Base-by-base conservation (phyloP, 768 basidiomycete genomes). In the Kwoniella europaea region DNA sequence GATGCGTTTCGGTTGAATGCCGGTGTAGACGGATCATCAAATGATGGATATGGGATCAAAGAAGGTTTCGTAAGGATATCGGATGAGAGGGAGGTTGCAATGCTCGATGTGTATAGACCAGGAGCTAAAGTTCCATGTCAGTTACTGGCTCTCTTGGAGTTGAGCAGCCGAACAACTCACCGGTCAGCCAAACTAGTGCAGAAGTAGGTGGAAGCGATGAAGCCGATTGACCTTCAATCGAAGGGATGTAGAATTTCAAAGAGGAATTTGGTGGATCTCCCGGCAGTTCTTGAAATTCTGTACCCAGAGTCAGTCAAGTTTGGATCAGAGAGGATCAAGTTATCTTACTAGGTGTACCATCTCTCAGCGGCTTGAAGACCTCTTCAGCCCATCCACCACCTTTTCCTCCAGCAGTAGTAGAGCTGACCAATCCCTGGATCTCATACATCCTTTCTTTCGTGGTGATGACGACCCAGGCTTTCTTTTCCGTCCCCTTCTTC, bases 391-490 rank as follows among this genome's bases (percentile, higher is more conserved):
- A 78, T 6, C 86, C 74, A 20, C 90, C 88, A 12, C 90, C 88
- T 13, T 95, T 95, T 43, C 93, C 93, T 2, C 94, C 94, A 58
- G 89, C 86, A 72, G 58, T 53, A 2, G 77, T 76, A 3, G 65
- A 73, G 22, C 63, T 66, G 5, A 81, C 75, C 55, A 63, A 64
- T 1, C 77, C 81, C 55, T 80, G 79, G 4, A 96, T 93, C 80
- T 98, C 94, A 80, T 97, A 96, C 79, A 98, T 91, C 71, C 94
- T 88, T 7, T 91, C 90, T 12, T 89, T 88, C 2, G 97, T 98
- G 0, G 93, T 94, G 9, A 88, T 90, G 20, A 98, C 85, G 18
- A 97, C 89, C 20, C 95, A 85, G 3, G 81, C 83, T 42, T 67
- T 74, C 70, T 70, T 81, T 22, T 74, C 70, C n/a, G 69, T 0